Evolutionary conservation across 192 early-diverging fungal species (phyloP).

Genomic region (Entomortierella chlamydospora): DNA sequence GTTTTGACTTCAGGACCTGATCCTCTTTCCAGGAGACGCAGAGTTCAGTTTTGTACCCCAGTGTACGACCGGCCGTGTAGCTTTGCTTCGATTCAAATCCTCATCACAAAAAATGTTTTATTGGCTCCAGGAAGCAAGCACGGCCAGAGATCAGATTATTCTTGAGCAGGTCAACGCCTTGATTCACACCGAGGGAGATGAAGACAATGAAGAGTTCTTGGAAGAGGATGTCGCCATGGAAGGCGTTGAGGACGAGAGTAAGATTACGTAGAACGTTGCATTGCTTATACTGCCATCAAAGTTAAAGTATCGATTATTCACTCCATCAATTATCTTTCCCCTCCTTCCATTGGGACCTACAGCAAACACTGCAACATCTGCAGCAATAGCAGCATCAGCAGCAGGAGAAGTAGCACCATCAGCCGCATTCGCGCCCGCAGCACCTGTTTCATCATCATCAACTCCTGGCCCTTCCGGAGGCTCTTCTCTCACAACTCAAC

Average conservation of each 20-base stretch:
- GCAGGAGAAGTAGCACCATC: conserved; percentile 25
- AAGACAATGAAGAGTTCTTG: conserved; percentile 50
- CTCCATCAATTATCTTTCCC: not conserved
- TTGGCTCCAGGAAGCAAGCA: conserved; percentile 83
- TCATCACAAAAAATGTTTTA: conserved; percentile 83
- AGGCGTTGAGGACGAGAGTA: conserved; percentile 11
- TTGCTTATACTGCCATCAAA: not conserved
- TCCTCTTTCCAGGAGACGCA: conserved; percentile 84
- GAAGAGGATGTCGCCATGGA: conserved; percentile 47
- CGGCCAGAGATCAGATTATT: conserved; percentile 68
- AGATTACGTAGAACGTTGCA: not conserved
- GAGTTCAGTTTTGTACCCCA: conserved; percentile 63
- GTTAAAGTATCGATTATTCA: not conserved
- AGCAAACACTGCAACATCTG: not conserved
- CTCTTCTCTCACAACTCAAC: conserved; percentile 47
- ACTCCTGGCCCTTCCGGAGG: conserved; percentile 8
- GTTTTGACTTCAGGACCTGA: conserved; percentile 64
- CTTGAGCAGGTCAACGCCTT: conserved; percentile 67
- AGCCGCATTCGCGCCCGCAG: conserved; percentile 38
- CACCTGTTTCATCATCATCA: conserved; percentile 7
- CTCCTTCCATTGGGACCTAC: no score
- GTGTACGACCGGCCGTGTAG: conserved; percentile 78
- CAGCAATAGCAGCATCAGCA: conserved; percentile 13
- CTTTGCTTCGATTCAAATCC: conserved; percentile 84
- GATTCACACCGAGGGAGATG: conserved; percentile 52